Percentiles rank a stretch among this genome's conserved stretches.
These are phyloP conservation scores for Albatrellus sp. DNA, from an alignment of 1,284 basidiomycete species.

Conservation along the genomic window DNA sequence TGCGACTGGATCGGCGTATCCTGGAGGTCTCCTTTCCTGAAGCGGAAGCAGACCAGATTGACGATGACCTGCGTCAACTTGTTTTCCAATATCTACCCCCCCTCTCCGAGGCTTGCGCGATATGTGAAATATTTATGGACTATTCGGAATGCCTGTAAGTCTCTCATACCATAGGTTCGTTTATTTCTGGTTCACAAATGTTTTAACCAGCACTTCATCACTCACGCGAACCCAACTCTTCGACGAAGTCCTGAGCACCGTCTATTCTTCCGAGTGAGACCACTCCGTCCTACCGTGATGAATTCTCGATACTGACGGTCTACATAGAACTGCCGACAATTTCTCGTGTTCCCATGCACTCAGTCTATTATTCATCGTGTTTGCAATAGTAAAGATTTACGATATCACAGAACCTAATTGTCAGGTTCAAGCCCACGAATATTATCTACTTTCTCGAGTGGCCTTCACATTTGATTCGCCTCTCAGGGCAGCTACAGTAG, in stretches of 20 bases:
- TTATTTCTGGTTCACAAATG: background rate
- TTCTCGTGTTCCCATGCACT: slow-evolving; percentile 27
- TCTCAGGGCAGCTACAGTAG: slow-evolving; percentile 33
- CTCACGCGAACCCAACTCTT: slow-evolving; percentile 21
- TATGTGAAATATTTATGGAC: slow-evolving; percentile 10
- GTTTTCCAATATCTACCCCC: slow-evolving; percentile 10
- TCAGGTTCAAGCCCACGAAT: slow-evolving; percentile 41
- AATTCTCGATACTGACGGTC: slow-evolving; percentile 4
- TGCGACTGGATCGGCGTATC: slow-evolving; percentile 10
- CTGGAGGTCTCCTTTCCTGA: slow-evolving; percentile 11
- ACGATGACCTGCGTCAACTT: slow-evolving; percentile 10
- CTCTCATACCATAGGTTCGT: background rate
- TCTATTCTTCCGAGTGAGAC: slow-evolving; percentile 26
- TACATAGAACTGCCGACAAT: slow-evolving; percentile 2
- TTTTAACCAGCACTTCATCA: background rate
- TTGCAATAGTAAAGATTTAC: slow-evolving; percentile 28
- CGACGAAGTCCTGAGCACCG: slow-evolving; percentile 32
- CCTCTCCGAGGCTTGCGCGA: slow-evolving; percentile 9
- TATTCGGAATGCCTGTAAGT: slow-evolving; percentile 10
- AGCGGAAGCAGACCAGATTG: slow-evolving; percentile 8
- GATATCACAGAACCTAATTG: slow-evolving; percentile 28
- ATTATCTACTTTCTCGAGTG: slow-evolving; percentile 40
- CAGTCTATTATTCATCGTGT: slow-evolving; percentile 41
- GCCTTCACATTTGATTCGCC: slow-evolving; percentile 35
- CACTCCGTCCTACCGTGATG: background rate